Percentiles rank a stretch among this genome's conserved stretches.
phyloP scores from a whole-genome alignment of 805 yeast species.

The Zygosaccharomyces siamensis region DNA sequence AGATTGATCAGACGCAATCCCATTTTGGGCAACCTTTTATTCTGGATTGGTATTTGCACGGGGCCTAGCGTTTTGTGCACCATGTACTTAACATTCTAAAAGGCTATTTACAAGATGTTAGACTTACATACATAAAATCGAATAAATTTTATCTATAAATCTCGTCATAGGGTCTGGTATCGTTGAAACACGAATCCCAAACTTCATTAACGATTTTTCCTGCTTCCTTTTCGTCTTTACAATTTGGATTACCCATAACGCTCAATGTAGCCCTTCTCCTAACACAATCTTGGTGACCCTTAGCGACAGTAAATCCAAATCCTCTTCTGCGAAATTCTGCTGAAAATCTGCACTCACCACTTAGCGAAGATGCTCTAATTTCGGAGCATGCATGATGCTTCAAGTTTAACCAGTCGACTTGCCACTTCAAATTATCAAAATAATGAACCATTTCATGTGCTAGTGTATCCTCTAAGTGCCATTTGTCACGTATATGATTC shows the following conservation, averaged over 20 bases:
- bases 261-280: conserved; percentile 81
- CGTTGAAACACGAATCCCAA: conserved; percentile 89
- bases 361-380: conserved; percentile 83
- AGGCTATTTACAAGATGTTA: neutral
- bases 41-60: conserved; percentile 87
- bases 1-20: conserved; percentile 50
- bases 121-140: conserved; percentile 1
- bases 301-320: conserved; percentile 47
- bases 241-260: conserved; percentile 80
- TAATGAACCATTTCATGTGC: conserved; percentile 93
- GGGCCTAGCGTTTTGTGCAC: conserved; percentile 90
- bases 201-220: conserved; percentile 76
- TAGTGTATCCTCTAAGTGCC: conserved; percentile 84
- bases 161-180: conserved; percentile 92
- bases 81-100: conserved; percentile 67
- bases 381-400: conserved; percentile 97
- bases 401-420: conserved; percentile 79
- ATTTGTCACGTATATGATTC: conserved; percentile 65
- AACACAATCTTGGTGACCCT: conserved; percentile 89
- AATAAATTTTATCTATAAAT: conserved; percentile 53
- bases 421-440: conserved; percentile 82
- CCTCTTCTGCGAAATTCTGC: conserved; percentile 60
- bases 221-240: conserved; percentile 70
- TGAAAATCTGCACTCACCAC: conserved; percentile 92
- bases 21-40: conserved; percentile 70